Evolutionary conservation across 2,329 filamentous ascomycete species (phyloP), one percentile per base, ranked within the genome.

Genomic region (Colletotrichum sp.): DNA sequence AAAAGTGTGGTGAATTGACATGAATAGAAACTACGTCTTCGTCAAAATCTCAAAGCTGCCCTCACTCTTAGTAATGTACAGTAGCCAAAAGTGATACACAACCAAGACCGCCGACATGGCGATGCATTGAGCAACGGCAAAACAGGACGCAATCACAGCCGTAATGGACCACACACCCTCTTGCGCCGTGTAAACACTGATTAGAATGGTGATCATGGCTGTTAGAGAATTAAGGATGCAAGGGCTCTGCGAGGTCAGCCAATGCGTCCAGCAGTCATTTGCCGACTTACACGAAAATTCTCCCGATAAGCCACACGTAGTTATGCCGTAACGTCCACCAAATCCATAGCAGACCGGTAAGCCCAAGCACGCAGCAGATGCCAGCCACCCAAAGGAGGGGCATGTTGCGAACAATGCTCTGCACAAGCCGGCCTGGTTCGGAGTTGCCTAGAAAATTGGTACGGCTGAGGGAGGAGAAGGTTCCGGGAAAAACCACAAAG

Each of bases 261-360:
- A 58, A 58, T 58, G 6, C 52, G 52, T 58, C 21, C 9, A 58
- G 52, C 21, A 1, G 52, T 58, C 12, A 58, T 1, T 8, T 26
- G 12, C 2, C 21, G 28, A 58, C 52, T 58, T 28, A 58, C 76
- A 89, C 74, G 77, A 91, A 89, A 15, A 91, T 82, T 71, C 85
- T 84, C 79, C 90, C 89, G 10, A 89, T 83, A 26, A 91, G 82
- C 89, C 88, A 91, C 21, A 90, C 84, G 72, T 90, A 90, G 77
- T 91, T 91, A 87, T 72, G 9, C 81, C 82, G 72, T 1, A 58
- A 1, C 24, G 4, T 56, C 52, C 12, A 56, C 52, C 12, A 56
- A 26, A 56, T 56, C 52, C 5, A 56, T 56, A 56, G 52, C 2
- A 56, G 24, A 56, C 52, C 10, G 10, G 52, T 56, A 56, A 56